Evolutionary conservation across 1,139 yeast genomes (phyloP).

Genomic region (Geotrichum siamense): DNA sequence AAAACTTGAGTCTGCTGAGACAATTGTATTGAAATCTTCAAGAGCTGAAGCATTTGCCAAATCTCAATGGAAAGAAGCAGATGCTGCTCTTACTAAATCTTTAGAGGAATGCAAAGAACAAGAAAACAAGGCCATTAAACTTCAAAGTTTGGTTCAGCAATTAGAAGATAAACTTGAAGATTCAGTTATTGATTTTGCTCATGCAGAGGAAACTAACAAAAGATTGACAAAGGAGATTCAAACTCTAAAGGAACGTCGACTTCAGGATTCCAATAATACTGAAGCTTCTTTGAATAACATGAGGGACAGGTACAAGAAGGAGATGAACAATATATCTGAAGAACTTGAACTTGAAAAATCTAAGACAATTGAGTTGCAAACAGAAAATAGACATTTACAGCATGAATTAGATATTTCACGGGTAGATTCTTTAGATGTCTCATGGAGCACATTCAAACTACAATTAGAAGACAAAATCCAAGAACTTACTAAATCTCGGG

Average conservation of each 20-base stretch:
- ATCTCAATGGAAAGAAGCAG: constrained; percentile 51
- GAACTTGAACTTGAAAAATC: constrained; percentile 57
- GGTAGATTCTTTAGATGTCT: constrained; percentile 19
- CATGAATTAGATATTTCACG: constrained; percentile 48
- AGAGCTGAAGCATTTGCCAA: constrained; percentile 54
- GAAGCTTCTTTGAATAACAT: constrained; percentile 27
- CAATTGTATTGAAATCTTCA: constrained; percentile 54
- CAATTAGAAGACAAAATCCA: constrained; percentile 48
- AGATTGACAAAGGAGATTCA: constrained; percentile 46
- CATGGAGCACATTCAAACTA: constrained; percentile 40
- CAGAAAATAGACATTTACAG: constrained; percentile 54
- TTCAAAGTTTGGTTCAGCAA: constrained; percentile 49
- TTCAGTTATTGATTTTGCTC: constrained; percentile 48
- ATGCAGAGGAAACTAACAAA: constrained; percentile 41
- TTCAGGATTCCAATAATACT: constrained; percentile 24
- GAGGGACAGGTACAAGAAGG: constrained; percentile 44
- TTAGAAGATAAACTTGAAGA: constrained; percentile 57
- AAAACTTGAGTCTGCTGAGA: constrained; percentile 74
- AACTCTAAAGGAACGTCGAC: constrained; percentile 24
- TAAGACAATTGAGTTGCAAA: constrained; percentile 41
- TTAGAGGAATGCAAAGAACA: constrained; percentile 56
- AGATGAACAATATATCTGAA: constrained; percentile 50
- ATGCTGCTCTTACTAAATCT: constrained; percentile 46
- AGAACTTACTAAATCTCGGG: constrained; percentile 46
- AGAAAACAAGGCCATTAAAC: constrained; percentile 50